These are phyloP conservation scores for Colletotrichum aenigma DNA, from an alignment of 2,329 filamentous ascomycete species.

Conservation along the genomic window DNA sequence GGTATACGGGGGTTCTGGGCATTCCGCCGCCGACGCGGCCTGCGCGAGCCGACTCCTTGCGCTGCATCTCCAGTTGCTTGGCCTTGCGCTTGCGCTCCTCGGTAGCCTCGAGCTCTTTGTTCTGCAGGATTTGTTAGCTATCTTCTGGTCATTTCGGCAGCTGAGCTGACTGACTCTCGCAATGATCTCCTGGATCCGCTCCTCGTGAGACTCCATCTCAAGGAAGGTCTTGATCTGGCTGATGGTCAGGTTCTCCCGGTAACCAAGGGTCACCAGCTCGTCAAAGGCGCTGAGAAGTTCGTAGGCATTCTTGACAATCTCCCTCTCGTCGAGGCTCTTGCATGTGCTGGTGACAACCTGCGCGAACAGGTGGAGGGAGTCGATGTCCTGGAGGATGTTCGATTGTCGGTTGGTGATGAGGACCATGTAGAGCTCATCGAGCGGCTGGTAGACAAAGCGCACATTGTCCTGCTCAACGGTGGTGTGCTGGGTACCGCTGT, in stretches of 20 bases:
- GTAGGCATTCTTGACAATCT: slow-evolving; percentile 93
- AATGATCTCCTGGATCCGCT: slow-evolving; percentile 98
- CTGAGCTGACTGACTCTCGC: slow-evolving; percentile 67
- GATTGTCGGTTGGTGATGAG: slow-evolving; percentile 99
- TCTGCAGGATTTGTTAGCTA: slow-evolving; percentile 55
- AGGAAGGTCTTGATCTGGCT: slow-evolving; percentile 99
- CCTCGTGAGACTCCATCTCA: slow-evolving; percentile 99
- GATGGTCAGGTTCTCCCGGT: slow-evolving; percentile 93
- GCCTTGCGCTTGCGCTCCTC: slow-evolving; percentile 98
- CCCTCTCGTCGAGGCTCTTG: slow-evolving; percentile 93
- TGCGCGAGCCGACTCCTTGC: slow-evolving; percentile 88
- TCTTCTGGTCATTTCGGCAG: background rate
- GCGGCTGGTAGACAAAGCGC: slow-evolving; percentile 97
- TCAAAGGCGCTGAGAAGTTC: slow-evolving; percentile 97
- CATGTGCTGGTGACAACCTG: slow-evolving; percentile 97
- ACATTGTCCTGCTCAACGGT: slow-evolving; percentile 99
- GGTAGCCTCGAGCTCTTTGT: slow-evolving; percentile 97
- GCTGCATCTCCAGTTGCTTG: slow-evolving; percentile 98
- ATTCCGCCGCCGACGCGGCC: slow-evolving; percentile 62
- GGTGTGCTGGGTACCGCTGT: slow-evolving; percentile 95
- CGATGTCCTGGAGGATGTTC: slow-evolving; percentile 99
- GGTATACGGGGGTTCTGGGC: slow-evolving; percentile 81
- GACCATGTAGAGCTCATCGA: slow-evolving; percentile 99
- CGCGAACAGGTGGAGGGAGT: slow-evolving; percentile 95
- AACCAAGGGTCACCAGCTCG: slow-evolving; percentile 93